Conservation (phyloP, 2,329 filamentous ascomycete species). For the Penicillium capsulatum region DNA sequence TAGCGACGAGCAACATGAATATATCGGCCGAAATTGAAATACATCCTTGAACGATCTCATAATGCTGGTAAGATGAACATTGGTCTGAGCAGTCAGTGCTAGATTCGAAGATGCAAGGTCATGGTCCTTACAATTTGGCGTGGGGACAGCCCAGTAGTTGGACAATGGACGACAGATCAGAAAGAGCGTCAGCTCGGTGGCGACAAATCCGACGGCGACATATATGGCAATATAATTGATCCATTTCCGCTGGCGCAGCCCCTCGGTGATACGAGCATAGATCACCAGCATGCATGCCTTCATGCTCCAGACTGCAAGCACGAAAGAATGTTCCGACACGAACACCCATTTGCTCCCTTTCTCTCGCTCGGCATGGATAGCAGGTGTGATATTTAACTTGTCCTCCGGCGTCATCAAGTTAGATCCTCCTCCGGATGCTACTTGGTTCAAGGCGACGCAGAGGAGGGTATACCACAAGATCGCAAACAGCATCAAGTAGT, state of each 20-base stretch:
- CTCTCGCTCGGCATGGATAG: slow-evolving; percentile 41
- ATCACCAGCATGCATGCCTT: slow-evolving; percentile 54
- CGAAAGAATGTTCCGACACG: slow-evolving; percentile 59
- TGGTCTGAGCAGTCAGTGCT: slow-evolving; percentile 28
- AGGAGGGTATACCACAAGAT: slow-evolving; percentile 55
- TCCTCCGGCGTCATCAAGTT: slow-evolving; percentile 56
- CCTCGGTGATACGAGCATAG: slow-evolving; percentile 49
- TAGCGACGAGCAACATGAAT: slow-evolving; percentile 42
- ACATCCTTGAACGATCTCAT: slow-evolving; percentile 44
- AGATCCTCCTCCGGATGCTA: slow-evolving; percentile 53
- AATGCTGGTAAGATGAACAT: slow-evolving; percentile 44
- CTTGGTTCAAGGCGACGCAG: slow-evolving; percentile 52
- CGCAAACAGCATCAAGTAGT: slow-evolving; percentile 54
- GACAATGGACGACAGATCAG: slow-evolving; percentile 50
- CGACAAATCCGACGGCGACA: slow-evolving; percentile 45
- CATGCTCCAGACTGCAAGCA: slow-evolving; percentile 51
- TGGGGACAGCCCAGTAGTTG: slow-evolving; percentile 52
- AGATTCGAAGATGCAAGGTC: too few species aligned
- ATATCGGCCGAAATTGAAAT: slow-evolving; percentile 46
- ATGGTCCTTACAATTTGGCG: slow-evolving; percentile 28
- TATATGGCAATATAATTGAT: slow-evolving; percentile 41
- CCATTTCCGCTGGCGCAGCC: slow-evolving; percentile 33
- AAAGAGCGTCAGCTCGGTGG: slow-evolving; percentile 49
- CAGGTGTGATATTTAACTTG: slow-evolving; percentile 42
- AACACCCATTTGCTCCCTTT: slow-evolving; percentile 60